A percentile compares a stretch with the other conserved stretches of the same genome.
phyloP scores from a whole-genome alignment of 441 rosid species.

The Arabidopsis hybrid region DNA sequence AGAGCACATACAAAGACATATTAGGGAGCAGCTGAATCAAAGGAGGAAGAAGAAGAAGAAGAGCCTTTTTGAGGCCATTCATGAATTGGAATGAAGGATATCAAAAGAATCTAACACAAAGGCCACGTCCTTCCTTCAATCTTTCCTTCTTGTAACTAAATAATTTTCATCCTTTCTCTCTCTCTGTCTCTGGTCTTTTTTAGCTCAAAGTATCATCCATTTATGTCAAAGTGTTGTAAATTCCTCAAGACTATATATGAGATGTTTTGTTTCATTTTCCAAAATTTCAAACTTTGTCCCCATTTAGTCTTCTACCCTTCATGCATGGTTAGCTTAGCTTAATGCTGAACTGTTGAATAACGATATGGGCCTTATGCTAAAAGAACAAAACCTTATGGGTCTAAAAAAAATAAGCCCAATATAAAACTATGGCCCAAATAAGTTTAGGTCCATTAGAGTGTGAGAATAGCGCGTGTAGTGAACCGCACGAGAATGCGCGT shows the following conservation, averaged over 20 bases:
- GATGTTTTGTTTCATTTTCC: constrained; percentile 11
- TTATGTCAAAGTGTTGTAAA: constrained; percentile 41
- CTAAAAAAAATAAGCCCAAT: neutral
- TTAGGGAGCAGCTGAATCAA: constrained; percentile 68
- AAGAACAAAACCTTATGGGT: neutral
- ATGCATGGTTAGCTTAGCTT: neutral
- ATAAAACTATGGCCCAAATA: neutral
- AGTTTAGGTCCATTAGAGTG: neutral
- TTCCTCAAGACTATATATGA: constrained; percentile 46
- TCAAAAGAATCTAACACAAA: constrained; percentile 35
- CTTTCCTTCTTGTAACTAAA: constrained; percentile 33
- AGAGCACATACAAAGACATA: constrained; percentile 67
- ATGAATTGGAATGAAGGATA: constrained; percentile 29
- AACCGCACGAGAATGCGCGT: constrained; percentile 8
- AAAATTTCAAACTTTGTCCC: neutral
- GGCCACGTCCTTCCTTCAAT: constrained; percentile 1
- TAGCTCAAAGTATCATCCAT: constrained; percentile 34
- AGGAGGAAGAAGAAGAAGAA: constrained; percentile 22
- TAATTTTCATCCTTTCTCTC: constrained; percentile 23
- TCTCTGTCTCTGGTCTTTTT: neutral
- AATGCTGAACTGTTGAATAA: too few relatives aligned
- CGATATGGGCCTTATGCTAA: too few relatives aligned
- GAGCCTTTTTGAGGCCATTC: constrained; percentile 22
- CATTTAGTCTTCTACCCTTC: neutral
- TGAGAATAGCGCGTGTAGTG: neutral